Base-by-base conservation (phyloP, 352 stramenopile species). In the Pythium chondricola region DNA sequence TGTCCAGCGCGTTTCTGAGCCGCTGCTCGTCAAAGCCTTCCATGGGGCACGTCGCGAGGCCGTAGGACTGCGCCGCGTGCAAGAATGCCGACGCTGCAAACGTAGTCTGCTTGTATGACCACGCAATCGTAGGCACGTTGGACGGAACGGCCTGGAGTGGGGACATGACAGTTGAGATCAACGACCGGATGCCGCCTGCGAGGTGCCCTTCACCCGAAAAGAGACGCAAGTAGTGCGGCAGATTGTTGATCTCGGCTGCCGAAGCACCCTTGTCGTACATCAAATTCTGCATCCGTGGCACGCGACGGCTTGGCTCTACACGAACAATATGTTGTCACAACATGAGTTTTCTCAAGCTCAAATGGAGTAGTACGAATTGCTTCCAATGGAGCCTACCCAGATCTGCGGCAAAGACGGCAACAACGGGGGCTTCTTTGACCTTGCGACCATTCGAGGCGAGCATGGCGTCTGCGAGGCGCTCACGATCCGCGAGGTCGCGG, bases 391-490 rank as follows among this genome's bases (percentile, higher is more conserved):
- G 7, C 13, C 7, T 33, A 83, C 77, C 67, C 14, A 89, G 56
- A 46, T 95, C 84, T 1, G 79, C 76, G 2, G 75, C 75, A 43
- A 95, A 95, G 24, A 95, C 80, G 2, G 76, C 82, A 10, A 90
- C 69, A 1, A 93, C 67, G 0, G 84, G 82, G 1, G 82, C 82
- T 29, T 92, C 70, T 33, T 83, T 73, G 25, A 93, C 80, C 56
- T 88, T 89, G 42, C 62, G 56, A 21, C 42, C 70, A 48, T 94
- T 94, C 10, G 65, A 73, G 7, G 63, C 80, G 33, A 95, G 70
- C 83, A 95, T 95, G 24, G 79, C 75, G 14, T 74, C 65, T 0
- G 71, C 74, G 13, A 95, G 58, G 24, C 70, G 69, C 24, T 92
- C 67, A 18, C 83, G 81, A 21, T 91, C 75, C 13, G 62, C 68